Conservation (phyloP, 2,329 filamentous ascomycete species). For the Cadophora gregata region DNA sequence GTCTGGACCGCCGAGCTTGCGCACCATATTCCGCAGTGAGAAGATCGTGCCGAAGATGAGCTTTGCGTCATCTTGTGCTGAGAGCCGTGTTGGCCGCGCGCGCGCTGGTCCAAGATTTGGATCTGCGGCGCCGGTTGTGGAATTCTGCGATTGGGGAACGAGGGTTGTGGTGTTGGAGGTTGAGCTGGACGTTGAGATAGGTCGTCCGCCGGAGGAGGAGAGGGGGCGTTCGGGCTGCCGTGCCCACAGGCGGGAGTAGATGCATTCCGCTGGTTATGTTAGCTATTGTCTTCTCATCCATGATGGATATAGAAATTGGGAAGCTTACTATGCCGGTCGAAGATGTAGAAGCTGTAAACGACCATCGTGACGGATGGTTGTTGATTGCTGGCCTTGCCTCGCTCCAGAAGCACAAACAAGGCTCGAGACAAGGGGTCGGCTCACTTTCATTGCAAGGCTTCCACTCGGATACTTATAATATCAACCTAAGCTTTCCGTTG, state of each 20-base stretch:
- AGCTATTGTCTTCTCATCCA: constrained; percentile 8
- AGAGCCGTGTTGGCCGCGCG: constrained; percentile 42
- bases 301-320: background rate
- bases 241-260: constrained; percentile 88
- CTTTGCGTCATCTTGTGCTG: constrained; percentile 84
- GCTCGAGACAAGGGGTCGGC: constrained; percentile 3
- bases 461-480: too few relatives aligned
- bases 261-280: constrained; percentile 79
- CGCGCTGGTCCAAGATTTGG: constrained; percentile 43
- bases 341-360: constrained; percentile 98
- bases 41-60: constrained; percentile 97
- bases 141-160: constrained; percentile 43
- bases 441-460: constrained; percentile 6
- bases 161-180: constrained; percentile 30
- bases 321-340: constrained; percentile 92
- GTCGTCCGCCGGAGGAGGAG: constrained; percentile 48
- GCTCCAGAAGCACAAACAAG: constrained; percentile 18
- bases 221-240: constrained; percentile 42
- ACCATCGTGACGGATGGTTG: constrained; percentile 63
- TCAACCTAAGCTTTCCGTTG: constrained; percentile 35
- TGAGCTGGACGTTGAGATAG: constrained; percentile 54
- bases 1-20: constrained; percentile 91
- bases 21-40: constrained; percentile 94
- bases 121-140: constrained; percentile 42
- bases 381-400: constrained; percentile 9